Evolutionary conservation across 768 basidiomycete genomes (phyloP).

Genomic region (Phanerochaete carnosa): DNA sequence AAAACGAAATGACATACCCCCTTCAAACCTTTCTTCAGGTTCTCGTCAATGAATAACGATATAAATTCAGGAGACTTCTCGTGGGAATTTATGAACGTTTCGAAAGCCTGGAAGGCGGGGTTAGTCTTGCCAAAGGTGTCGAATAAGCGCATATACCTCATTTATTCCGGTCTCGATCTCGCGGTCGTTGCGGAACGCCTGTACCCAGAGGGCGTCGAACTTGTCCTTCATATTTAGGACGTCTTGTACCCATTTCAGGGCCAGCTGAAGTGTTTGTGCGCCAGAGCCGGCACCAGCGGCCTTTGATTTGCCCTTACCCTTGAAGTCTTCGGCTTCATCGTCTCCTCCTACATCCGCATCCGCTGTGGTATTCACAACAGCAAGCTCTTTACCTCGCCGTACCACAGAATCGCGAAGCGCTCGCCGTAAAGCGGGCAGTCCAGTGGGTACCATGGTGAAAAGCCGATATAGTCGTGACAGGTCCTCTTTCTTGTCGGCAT

Average conservation of each 20-base stretch:
- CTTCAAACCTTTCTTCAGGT: conserved; percentile 91
- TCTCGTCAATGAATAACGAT: conserved; percentile 95
- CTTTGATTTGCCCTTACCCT: conserved; percentile 53
- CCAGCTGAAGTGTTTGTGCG: conserved; percentile 51
- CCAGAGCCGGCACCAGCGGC: conserved; percentile 27
- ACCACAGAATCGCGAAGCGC: conserved; percentile 71
- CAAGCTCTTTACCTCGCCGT: conserved; percentile 75
- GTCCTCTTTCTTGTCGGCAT: conserved; percentile 72
- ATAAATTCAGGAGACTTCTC: conserved; percentile 90
- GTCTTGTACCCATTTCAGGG: conserved; percentile 91
- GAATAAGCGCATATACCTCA: conserved; percentile 51
- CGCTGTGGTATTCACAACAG: conserved; percentile 45
- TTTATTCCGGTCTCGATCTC: conserved; percentile 79
- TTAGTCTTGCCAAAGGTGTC: not conserved
- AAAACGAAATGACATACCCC: conserved; percentile 49
- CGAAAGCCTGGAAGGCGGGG: conserved; percentile 67
- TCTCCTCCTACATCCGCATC: conserved; percentile 32
- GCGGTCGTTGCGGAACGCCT: conserved; percentile 69
- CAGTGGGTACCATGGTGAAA: conserved; percentile 63
- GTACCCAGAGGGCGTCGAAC: conserved; percentile 73
- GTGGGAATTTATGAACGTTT: conserved; percentile 86
- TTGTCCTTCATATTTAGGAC: conserved; percentile 90
- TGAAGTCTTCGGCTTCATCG: conserved; percentile 32
- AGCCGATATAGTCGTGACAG: conserved; percentile 77
- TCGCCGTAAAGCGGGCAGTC: conserved; percentile 59